Conservation (phyloP, 805 yeast genomes). For the Zygotorulaspora chibaensis region DNA sequence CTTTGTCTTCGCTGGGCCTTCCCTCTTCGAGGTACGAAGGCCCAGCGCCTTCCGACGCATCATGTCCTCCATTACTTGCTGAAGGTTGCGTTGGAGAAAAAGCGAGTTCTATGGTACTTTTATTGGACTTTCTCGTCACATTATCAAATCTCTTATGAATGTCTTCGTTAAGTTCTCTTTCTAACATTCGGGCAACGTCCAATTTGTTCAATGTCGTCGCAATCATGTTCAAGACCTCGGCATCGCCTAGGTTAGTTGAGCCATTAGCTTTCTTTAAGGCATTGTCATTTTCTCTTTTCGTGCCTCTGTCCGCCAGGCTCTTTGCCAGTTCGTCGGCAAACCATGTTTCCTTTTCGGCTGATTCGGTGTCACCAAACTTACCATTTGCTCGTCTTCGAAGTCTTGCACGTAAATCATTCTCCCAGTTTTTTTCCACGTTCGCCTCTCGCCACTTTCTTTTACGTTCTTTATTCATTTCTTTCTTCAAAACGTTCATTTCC, state of each 20-base stretch:
- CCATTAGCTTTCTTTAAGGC: slow-evolving; percentile 9
- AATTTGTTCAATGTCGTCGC: slow-evolving; percentile 25
- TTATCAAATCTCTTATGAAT: not conserved
- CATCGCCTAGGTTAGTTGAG: slow-evolving; percentile 24
- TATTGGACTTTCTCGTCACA: not conserved
- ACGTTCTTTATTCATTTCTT: slow-evolving; percentile 30
- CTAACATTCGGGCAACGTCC: slow-evolving; percentile 30
- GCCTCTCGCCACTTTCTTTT: slow-evolving; percentile 40
- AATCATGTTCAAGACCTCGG: slow-evolving; percentile 30
- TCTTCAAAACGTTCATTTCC: slow-evolving; percentile 24
- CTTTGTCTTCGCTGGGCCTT: not conserved
- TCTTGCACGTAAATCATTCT: slow-evolving; percentile 78
- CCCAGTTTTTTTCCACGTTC: slow-evolving; percentile 76
- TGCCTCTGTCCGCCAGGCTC: slow-evolving; percentile 33
- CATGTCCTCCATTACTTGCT: too few relatives aligned
- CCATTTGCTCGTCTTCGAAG: slow-evolving; percentile 66
- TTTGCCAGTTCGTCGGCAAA: slow-evolving; percentile 64
- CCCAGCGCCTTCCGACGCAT: too few relatives aligned
- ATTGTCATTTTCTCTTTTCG: slow-evolving; percentile 2
- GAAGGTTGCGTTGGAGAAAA: too few relatives aligned
- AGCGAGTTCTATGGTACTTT: too few relatives aligned
- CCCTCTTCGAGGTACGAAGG: slow-evolving; percentile 1
- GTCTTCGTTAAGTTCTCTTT: slow-evolving; percentile 25
- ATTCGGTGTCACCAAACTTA: slow-evolving; percentile 58
- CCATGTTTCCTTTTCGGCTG: slow-evolving; percentile 62